These are phyloP conservation scores for Bryoglossum gracile DNA, from an alignment of 495 filamentous ascomycete genomes.

Conservation along the genomic window DNA sequence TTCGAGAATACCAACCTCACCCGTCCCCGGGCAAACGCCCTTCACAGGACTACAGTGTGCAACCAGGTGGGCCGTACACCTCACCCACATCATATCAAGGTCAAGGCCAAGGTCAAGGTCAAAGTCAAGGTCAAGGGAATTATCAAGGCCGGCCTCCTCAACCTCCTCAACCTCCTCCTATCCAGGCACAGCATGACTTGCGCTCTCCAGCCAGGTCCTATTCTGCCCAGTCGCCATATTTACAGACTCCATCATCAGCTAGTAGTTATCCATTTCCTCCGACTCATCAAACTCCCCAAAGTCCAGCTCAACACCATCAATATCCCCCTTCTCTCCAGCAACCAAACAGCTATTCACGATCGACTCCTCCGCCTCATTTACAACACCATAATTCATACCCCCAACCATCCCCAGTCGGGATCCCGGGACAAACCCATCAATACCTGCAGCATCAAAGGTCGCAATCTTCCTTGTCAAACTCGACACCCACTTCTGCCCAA, in stretches of 20 bases:
- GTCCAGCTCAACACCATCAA: conserved; percentile 34
- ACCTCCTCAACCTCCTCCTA: conserved; percentile 40
- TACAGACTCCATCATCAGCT: conserved; percentile 28
- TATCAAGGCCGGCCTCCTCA: conserved; percentile 40
- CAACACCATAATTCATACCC: no score
- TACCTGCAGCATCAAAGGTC: conserved; percentile 38
- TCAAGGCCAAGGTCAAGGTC: no score
- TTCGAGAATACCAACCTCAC: conserved; percentile 40
- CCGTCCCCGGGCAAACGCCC: conserved; percentile 34
- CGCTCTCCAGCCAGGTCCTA: conserved; percentile 41
- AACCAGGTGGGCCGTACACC: conserved; percentile 22
- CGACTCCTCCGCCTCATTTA: no score
- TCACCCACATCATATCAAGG: conserved; percentile 35
- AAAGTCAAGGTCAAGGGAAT: no score
- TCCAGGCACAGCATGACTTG: conserved; percentile 42
- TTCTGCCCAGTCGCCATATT: conserved; percentile 46
- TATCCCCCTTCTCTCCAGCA: conserved; percentile 31
- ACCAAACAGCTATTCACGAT: conserved; percentile 25
- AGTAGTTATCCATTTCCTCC: conserved; percentile 47
- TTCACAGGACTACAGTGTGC: conserved; percentile 35
- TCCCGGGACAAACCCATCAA: conserved; percentile 34
- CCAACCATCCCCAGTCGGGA: conserved; percentile 43
- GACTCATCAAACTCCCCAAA: conserved; percentile 35
- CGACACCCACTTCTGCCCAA: conserved; percentile 49
- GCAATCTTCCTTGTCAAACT: conserved; percentile 43